Conservation (phyloP, 1,284 basidiomycete genomes). For the Cerioporus squamosus region DNA sequence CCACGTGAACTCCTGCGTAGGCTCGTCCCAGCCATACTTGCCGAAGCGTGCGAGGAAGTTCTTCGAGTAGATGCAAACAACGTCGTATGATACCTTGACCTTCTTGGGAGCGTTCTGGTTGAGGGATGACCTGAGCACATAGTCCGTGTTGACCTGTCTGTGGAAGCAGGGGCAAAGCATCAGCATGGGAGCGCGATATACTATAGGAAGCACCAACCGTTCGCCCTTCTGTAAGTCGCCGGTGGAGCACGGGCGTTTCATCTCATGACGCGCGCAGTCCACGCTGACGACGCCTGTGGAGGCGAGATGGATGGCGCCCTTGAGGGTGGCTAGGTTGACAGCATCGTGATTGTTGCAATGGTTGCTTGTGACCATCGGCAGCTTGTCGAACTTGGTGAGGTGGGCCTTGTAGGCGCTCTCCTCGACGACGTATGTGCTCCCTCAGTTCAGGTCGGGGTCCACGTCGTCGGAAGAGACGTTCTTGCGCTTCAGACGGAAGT, state of each 20-base stretch:
- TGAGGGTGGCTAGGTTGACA: too few relatives aligned
- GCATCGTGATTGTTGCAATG: too few relatives aligned
- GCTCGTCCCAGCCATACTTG: neutral
- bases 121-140: conserved; percentile 18
- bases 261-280: too few relatives aligned
- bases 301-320: too few relatives aligned
- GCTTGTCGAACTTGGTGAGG: too few relatives aligned
- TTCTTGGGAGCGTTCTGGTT: neutral
- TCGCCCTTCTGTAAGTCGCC: conserved; percentile 34
- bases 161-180: neutral
- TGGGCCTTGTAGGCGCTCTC: too few relatives aligned
- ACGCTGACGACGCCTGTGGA: too few relatives aligned
- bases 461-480: too few relatives aligned
- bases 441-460: too few relatives aligned
- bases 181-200: neutral
- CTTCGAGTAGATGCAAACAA: conserved; percentile 23
- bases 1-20: neutral
- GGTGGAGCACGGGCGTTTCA: conserved; percentile 23
- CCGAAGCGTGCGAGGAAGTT: neutral
- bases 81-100: conserved; percentile 20
- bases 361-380: too few relatives aligned
- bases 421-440: too few relatives aligned
- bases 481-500: too few relatives aligned
- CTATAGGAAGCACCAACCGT: conserved; percentile 15
- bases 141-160: conserved; percentile 24